Evolutionary conservation across 805 yeast genomes (phyloP).

Genomic region (Candida ortonii): DNA sequence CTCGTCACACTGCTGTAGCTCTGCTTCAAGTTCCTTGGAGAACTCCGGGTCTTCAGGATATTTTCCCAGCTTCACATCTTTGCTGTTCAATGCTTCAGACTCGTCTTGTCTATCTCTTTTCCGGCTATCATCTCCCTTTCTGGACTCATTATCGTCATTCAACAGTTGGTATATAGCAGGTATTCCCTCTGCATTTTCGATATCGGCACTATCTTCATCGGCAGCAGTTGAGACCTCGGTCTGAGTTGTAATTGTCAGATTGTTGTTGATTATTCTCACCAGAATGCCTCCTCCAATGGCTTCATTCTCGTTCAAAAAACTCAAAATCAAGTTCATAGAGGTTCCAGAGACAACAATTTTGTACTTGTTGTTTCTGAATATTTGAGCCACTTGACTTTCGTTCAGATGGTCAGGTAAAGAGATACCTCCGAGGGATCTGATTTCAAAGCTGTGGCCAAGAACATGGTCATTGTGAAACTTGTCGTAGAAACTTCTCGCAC

Average conservation of each 20-base stretch:
- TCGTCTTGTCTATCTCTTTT: slow-evolving; percentile 18
- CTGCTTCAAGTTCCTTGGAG: slow-evolving; percentile 78
- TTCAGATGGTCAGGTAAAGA: slow-evolving; percentile 75
- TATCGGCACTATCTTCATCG: slow-evolving; percentile 46
- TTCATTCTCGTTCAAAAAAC: slow-evolving; percentile 88
- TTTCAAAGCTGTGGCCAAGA: slow-evolving; percentile 74
- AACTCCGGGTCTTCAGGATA: slow-evolving; percentile 86
- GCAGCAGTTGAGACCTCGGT: slow-evolving; percentile 40
- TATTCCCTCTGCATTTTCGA: slow-evolving; percentile 43
- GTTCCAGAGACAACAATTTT: slow-evolving; percentile 76
- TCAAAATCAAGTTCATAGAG: slow-evolving; percentile 75
- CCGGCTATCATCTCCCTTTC: slow-evolving; percentile 17
- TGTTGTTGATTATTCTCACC: slow-evolving; percentile 81
- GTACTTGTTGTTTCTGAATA: slow-evolving; percentile 72
- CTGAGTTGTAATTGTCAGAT: slow-evolving; percentile 54
- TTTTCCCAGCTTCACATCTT: slow-evolving; percentile 75
- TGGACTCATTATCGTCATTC: slow-evolving; percentile 25
- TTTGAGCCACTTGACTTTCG: slow-evolving; percentile 78
- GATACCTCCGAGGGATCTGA: slow-evolving; percentile 68
- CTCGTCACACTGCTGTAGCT: slow-evolving; percentile 76
- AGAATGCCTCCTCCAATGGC: slow-evolving; percentile 86
- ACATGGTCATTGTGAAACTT: slow-evolving; percentile 70
- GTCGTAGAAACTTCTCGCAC: slow-evolving; percentile 74
- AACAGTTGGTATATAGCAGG: slow-evolving; percentile 40
- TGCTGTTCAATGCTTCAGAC: slow-evolving; percentile 60